Percentiles rank a stretch among this genome's conserved stretches.
These are phyloP conservation scores for Rosa chinensis DNA, from an alignment of 306 rosid species.

Conservation along the genomic window DNA sequence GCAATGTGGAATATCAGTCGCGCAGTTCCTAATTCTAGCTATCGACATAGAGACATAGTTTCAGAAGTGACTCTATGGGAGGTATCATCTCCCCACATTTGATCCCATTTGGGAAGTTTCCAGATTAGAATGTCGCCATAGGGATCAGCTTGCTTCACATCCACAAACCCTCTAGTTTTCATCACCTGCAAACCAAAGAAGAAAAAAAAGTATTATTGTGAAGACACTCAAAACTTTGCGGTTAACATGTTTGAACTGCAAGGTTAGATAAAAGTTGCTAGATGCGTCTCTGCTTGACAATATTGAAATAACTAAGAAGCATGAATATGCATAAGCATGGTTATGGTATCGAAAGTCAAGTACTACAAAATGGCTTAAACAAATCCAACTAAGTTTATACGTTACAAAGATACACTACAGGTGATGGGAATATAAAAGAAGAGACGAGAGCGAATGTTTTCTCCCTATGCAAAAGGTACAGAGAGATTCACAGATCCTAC, in stretches of 20 bases:
- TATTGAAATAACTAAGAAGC: no score
- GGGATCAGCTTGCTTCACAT: constrained; percentile 58
- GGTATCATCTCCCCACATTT: constrained; percentile 30
- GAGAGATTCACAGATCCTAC: constrained; percentile 40
- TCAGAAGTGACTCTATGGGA: constrained; percentile 11
- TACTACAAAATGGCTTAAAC: background rate
- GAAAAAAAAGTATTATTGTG: background rate
- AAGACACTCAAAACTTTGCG: constrained; percentile 10
- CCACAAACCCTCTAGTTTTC: constrained; percentile 57
- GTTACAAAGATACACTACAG: background rate
- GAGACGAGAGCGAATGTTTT: background rate
- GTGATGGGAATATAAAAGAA: background rate
- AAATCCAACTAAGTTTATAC: background rate
- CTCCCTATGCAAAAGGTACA: background rate
- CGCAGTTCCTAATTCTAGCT: background rate
- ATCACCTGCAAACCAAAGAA: constrained; percentile 56
- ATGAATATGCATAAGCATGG: no score
- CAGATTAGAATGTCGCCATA: constrained; percentile 54
- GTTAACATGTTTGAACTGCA: background rate
- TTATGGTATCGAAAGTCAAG: background rate
- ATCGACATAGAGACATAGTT: constrained; percentile 6
- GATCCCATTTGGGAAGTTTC: constrained; percentile 54
- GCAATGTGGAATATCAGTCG: background rate
- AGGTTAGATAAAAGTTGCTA: no score
- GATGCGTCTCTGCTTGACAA: background rate